These are phyloP conservation scores for Pichia paraexigua DNA, from an alignment of 805 yeast genomes.

Conservation along the genomic window DNA sequence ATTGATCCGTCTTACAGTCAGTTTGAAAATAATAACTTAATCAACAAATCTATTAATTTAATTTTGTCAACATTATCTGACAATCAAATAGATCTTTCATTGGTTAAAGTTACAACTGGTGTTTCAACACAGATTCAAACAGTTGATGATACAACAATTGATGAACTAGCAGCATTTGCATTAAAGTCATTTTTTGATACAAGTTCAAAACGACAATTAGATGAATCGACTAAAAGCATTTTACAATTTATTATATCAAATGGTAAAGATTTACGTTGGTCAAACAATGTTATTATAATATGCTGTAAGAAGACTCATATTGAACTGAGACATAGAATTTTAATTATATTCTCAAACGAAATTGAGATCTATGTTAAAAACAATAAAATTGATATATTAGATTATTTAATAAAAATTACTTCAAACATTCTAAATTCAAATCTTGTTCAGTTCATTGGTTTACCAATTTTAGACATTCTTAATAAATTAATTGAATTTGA, in stretches of 20 bases:
- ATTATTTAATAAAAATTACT: slow-evolving; percentile 19
- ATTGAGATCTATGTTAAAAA: slow-evolving; percentile 25
- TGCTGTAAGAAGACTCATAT: slow-evolving; percentile 65
- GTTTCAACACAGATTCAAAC: neutral
- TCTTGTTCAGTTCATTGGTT: slow-evolving; percentile 76
- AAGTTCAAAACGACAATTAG: slow-evolving; percentile 50
- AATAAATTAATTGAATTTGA: slow-evolving; percentile 50
- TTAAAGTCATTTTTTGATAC: slow-evolving; percentile 60
- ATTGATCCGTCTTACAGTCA: slow-evolving; percentile 18
- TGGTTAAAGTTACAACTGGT: slow-evolving; percentile 11
- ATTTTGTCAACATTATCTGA: slow-evolving; percentile 30
- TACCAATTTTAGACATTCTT: slow-evolving; percentile 75
- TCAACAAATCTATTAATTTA: slow-evolving; percentile 30
- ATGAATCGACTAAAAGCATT: slow-evolving; percentile 46
- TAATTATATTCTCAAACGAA: slow-evolving; percentile 37
- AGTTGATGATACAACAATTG: slow-evolving; percentile 2
- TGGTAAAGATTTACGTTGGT: slow-evolving; percentile 37
- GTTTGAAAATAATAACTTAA: slow-evolving; percentile 13
- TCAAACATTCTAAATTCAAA: slow-evolving; percentile 54
- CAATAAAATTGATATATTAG: slow-evolving; percentile 10
- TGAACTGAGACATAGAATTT: slow-evolving; percentile 25
- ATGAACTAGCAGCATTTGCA: slow-evolving; percentile 27
- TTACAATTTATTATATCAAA: slow-evolving; percentile 34
- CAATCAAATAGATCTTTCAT: slow-evolving; percentile 13
- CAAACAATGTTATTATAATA: slow-evolving; percentile 47